These are phyloP conservation scores for Citrullus mucosospermus DNA, from an alignment of 306 rosid genomes.

Conservation along the genomic window DNA sequence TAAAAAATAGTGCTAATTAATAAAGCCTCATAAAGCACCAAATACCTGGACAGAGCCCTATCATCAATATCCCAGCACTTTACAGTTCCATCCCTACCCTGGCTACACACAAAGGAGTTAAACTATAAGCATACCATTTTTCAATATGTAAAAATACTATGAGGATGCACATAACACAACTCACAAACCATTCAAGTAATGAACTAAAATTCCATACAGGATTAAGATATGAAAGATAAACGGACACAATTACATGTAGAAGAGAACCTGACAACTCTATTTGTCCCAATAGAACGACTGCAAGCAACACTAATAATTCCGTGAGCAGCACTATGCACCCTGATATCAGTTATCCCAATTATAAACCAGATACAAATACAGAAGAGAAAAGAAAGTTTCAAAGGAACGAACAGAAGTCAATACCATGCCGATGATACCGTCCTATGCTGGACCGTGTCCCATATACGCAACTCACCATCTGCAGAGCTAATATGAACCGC, in stretches of 20 bases:
- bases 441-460: constrained; percentile 70
- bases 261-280: constrained; percentile 62
- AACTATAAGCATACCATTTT: constrained; percentile 1
- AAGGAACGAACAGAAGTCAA: neutral
- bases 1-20: neutral
- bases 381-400: neutral
- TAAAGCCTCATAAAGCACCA: neutral
- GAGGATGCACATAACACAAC: constrained; percentile 11
- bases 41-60: constrained; percentile 66
- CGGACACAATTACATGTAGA: neutral
- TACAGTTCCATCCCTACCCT: constrained; percentile 94
- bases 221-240: neutral
- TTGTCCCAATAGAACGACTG: constrained; percentile 42
- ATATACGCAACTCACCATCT: constrained; percentile 78
- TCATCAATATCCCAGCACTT: constrained; percentile 76
- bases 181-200: neutral
- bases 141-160: neutral
- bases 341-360: constrained; percentile 11
- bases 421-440: constrained; percentile 76
- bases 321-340: constrained; percentile 81
- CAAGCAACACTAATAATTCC: constrained; percentile 59
- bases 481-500: constrained; percentile 32
- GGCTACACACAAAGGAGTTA: constrained; percentile 37
- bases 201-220: neutral
- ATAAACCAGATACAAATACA: neutral